Evolutionary conservation across 495 filamentous ascomycete species (phyloP).

Genomic region (Astrocystis sublimbata): DNA sequence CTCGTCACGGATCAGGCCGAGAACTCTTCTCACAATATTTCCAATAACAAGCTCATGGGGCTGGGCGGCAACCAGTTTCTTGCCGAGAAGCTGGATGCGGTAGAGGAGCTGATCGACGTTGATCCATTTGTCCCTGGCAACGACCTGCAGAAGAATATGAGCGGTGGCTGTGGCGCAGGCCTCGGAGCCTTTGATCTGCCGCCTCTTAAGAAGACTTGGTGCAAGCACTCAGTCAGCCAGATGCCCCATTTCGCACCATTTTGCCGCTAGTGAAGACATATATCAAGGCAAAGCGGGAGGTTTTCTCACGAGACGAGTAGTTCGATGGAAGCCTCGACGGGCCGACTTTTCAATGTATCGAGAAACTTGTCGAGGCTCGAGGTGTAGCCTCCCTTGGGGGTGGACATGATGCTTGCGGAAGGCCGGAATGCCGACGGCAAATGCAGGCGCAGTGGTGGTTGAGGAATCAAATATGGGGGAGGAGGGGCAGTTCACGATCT

Average conservation of each 20-base stretch:
- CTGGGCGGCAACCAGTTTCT: slow-evolving; percentile 73
- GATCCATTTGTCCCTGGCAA: slow-evolving; percentile 67
- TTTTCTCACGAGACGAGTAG: slow-evolving; percentile 70
- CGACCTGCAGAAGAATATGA: slow-evolving; percentile 79
- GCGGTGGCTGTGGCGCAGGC: slow-evolving; percentile 89
- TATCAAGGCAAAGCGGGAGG: not conserved
- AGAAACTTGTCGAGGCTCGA: slow-evolving; percentile 75
- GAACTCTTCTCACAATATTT: slow-evolving; percentile 86
- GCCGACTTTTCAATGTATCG: slow-evolving; percentile 68
- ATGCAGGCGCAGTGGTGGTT: not conserved
- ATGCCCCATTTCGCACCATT: not conserved
- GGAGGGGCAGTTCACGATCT: not conserved
- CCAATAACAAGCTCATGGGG: slow-evolving; percentile 89
- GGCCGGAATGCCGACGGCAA: not conserved
- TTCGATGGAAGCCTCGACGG: slow-evolving; percentile 78
- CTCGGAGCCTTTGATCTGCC: slow-evolving; percentile 83
- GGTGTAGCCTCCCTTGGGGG: slow-evolving; percentile 48
- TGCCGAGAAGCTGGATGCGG: slow-evolving; percentile 73
- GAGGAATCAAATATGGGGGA: not conserved
- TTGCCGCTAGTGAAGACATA: too few species aligned
- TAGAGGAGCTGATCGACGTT: slow-evolving; percentile 77
- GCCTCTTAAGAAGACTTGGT: slow-evolving; percentile 77
- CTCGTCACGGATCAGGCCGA: slow-evolving; percentile 90
- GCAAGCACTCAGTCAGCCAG: not conserved
- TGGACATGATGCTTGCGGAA: slow-evolving; percentile 36